Evolutionary conservation across 805 yeast genomes (phyloP).

Genomic region (Candida saitoana): DNA sequence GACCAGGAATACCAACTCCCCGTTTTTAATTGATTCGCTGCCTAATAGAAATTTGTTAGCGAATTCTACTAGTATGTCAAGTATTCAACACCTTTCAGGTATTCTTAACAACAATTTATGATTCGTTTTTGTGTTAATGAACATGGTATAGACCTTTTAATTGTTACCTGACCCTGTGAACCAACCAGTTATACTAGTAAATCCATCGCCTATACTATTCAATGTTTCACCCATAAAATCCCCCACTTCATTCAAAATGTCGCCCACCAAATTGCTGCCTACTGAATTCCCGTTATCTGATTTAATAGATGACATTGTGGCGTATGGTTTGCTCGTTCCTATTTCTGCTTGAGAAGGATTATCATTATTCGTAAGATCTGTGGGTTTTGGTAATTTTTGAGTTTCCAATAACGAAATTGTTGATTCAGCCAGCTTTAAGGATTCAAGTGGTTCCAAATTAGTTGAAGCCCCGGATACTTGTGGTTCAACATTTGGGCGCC

Average conservation of each 20-base stretch:
- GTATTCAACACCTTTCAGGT: constrained; percentile 10
- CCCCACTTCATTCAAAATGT: constrained; percentile 7
- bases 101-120: constrained; percentile 8
- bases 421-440: constrained; percentile 22
- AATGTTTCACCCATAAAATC: constrained; percentile 12
- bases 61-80: constrained; percentile 7
- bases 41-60: neutral
- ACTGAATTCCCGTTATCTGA: constrained; percentile 1
- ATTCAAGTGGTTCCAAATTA: constrained; percentile 20
- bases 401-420: constrained; percentile 13
- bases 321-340: neutral
- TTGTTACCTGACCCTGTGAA: constrained; percentile 1
- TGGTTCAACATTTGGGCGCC: constrained; percentile 18
- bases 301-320: neutral
- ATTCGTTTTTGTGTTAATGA: neutral
- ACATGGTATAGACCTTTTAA: neutral
- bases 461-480: constrained; percentile 16
- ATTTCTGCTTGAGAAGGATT: neutral
- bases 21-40: constrained; percentile 14
- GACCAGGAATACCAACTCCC: constrained; percentile 13
- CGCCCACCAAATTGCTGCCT: neutral
- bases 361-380: constrained; percentile 15
- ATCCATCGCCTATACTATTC: constrained; percentile 3
- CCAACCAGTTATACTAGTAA: constrained; percentile 1
- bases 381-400: constrained; percentile 22